Percentiles rank a stretch among this genome's conserved stretches.
These are phyloP conservation scores for Plasmodium chabaudi DNA, from an alignment of 169 alveolate species.

Conservation along the genomic window DNA sequence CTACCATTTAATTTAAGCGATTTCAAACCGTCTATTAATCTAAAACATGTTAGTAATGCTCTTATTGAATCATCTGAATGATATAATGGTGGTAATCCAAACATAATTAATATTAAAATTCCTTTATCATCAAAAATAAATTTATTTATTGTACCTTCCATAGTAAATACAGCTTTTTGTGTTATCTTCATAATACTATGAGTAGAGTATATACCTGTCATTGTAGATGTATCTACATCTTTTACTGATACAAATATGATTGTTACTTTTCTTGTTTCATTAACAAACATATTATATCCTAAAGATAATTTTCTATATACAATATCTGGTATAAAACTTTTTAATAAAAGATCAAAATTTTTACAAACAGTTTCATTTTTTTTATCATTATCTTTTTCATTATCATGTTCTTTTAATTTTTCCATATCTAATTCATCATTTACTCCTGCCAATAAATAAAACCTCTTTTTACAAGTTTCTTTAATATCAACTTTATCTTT, in stretches of 20 bases:
- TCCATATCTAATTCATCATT: slow-evolving; percentile 35
- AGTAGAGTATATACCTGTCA: slow-evolving; percentile 78
- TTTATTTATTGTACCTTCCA: slow-evolving; percentile 88
- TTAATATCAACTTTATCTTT: slow-evolving; percentile 20
- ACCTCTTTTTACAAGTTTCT: slow-evolving; percentile 33
- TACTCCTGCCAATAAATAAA: slow-evolving; percentile 6
- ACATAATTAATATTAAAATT: slow-evolving; percentile 82
- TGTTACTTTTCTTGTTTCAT: slow-evolving; percentile 87
- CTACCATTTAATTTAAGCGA: slow-evolving; percentile 84
- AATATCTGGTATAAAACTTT: slow-evolving; percentile 85
- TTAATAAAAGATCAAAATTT: slow-evolving; percentile 75
- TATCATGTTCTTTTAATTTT: not conserved
- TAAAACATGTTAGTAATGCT: slow-evolving; percentile 84
- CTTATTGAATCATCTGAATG: slow-evolving; percentile 89
- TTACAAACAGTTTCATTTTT: slow-evolving; percentile 20
- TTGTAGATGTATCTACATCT: slow-evolving; percentile 81
- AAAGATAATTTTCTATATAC: slow-evolving; percentile 81
- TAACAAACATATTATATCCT: slow-evolving; percentile 84
- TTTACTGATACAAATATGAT: slow-evolving; percentile 85
- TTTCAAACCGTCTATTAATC: slow-evolving; percentile 80
- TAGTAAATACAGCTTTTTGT: slow-evolving; percentile 79
- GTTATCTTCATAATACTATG: slow-evolving; percentile 80
- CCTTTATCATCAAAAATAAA: slow-evolving; percentile 89
- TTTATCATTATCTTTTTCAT: slow-evolving; percentile 2
- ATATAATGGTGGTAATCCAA: slow-evolving; percentile 90